Conservation (phyloP, 2,329 filamentous ascomycete species). For the Venturia pyrina region DNA sequence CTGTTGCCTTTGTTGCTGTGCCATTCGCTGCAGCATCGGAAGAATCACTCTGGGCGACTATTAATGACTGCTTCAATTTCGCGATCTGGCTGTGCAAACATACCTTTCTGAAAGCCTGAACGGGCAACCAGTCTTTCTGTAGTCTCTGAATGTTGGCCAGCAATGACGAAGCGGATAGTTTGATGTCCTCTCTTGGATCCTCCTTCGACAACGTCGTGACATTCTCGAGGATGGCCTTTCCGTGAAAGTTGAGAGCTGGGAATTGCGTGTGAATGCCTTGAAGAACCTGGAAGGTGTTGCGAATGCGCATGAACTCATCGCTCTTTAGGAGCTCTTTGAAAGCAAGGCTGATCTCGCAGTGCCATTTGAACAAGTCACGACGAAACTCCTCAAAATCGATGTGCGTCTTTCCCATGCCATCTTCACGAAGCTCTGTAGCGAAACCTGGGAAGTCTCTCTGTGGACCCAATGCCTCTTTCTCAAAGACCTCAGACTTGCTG, state of each 20-base stretch:
- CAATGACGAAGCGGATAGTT: slow-evolving; percentile 62
- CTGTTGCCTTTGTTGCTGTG: slow-evolving; percentile 21
- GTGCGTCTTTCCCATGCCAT: slow-evolving; percentile 55
- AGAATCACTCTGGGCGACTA: not conserved
- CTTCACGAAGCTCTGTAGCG: slow-evolving; percentile 58
- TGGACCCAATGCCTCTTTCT: slow-evolving; percentile 66
- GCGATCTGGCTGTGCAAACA: not conserved
- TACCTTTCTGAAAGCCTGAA: slow-evolving; percentile 62
- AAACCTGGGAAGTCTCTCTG: slow-evolving; percentile 66
- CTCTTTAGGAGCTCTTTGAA: slow-evolving; percentile 73
- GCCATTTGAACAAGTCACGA: slow-evolving; percentile 80
- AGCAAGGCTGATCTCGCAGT: slow-evolving; percentile 68
- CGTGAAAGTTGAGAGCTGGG: slow-evolving; percentile 85
- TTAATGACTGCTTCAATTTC: not conserved
- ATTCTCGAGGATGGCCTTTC: slow-evolving; percentile 54
- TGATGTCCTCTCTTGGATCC: slow-evolving; percentile 60
- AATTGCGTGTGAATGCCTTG: slow-evolving; percentile 74
- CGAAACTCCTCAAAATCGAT: slow-evolving; percentile 82
- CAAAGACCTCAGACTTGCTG: slow-evolving; percentile 62
- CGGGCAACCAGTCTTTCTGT: slow-evolving; percentile 60
- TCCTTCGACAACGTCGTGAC: slow-evolving; percentile 52
- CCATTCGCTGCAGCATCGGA: slow-evolving; percentile 9
- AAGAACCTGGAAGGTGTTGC: slow-evolving; percentile 85
- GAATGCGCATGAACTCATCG: slow-evolving; percentile 93
- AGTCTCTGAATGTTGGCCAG: slow-evolving; percentile 59